Percentiles rank a stretch among this genome's conserved stretches.
These are phyloP conservation scores for Rhizopus stolonifer DNA, from an alignment of 371 early-diverging fungal species.

Conservation along the genomic window DNA sequence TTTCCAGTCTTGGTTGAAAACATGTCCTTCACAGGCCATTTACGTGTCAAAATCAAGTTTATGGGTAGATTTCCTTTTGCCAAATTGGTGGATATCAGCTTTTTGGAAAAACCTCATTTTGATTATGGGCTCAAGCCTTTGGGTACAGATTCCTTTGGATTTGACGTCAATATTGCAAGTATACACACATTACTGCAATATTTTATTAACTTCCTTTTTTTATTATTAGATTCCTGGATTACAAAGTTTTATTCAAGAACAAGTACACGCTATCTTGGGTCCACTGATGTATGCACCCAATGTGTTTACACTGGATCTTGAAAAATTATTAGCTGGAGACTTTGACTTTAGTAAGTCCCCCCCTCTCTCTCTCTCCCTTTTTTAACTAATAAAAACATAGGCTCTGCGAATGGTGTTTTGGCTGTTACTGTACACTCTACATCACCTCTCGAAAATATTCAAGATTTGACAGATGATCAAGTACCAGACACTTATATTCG, in stretches of 20 bases:
- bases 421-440: conserved; percentile 77
- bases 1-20: conserved; percentile 94
- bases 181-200: not conserved
- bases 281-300: conserved; percentile 89
- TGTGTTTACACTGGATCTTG: conserved; percentile 79
- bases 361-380: not conserved
- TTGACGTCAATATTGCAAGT: conserved; percentile 76
- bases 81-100: conserved; percentile 84
- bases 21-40: conserved; percentile 86
- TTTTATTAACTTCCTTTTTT: not conserved
- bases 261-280: conserved; percentile 68
- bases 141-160: conserved; percentile 84
- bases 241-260: conserved; percentile 77
- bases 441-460: conserved; percentile 73
- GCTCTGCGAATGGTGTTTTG: conserved; percentile 83
- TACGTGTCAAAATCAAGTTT: conserved; percentile 80
- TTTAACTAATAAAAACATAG: conserved; percentile 16
- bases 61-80: conserved; percentile 89
- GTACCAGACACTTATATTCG: conserved; percentile 82
- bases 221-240: conserved; percentile 72
- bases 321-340: conserved; percentile 75
- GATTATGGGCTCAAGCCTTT: conserved; percentile 95
- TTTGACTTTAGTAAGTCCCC: conserved; percentile 37
- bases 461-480: conserved; percentile 59
- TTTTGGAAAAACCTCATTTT: conserved; percentile 86